Base-by-base conservation (phyloP, 2,329 filamentous ascomycete species). In the Pestalotiopsis sp. region DNA sequence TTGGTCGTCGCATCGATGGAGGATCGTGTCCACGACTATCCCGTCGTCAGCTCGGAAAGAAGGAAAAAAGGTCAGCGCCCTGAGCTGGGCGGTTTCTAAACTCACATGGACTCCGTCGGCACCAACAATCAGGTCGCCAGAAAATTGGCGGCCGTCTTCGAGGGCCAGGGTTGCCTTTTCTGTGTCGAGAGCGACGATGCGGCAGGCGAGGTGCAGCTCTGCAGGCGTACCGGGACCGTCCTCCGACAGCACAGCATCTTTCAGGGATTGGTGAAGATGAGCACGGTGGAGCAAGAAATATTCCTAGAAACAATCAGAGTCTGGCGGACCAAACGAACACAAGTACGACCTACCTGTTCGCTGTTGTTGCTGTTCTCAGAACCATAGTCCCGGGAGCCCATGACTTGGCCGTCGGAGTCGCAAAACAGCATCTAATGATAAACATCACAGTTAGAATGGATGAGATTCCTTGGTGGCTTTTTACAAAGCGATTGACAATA, bases 241-340 rank as follows among this genome's bases (percentile, higher is more conserved):
- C 12, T 78, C 76, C 0, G 74, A 73, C 2, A 75, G 76, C 1
- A 87, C 87, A 2, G 78, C 68, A 7, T 76, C 72, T 74, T 87
- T 89, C 39, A 90, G 76, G 4, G 80, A 77, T 20, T 84, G 81
- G 72, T 90, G 87, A 14, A 90, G 79, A 66, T 81, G 77, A 3
- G 86, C 81, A 1, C 88, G 84, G 70, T 90, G 87, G 4, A 82
- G 82, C 3, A 90, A 79, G 2, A 83, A 80, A 87, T 87, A 81
- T 68, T 85, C 82, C 85, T 85, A 87, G 13, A 81, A 75, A 60
- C 39, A 36, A 11, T 27, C 12, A 23, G 25, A 58, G 20, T 27
- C 20, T 2, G 45, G 6, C 7, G n/a, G 1, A 52, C 7, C 17
- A n/a, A 20, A 75, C 75, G 9, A 70, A 72, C 12, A 85, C 66